phyloP scores from a whole-genome alignment of 2,329 filamentous ascomycete species.

The Xylariales sp. region DNA sequence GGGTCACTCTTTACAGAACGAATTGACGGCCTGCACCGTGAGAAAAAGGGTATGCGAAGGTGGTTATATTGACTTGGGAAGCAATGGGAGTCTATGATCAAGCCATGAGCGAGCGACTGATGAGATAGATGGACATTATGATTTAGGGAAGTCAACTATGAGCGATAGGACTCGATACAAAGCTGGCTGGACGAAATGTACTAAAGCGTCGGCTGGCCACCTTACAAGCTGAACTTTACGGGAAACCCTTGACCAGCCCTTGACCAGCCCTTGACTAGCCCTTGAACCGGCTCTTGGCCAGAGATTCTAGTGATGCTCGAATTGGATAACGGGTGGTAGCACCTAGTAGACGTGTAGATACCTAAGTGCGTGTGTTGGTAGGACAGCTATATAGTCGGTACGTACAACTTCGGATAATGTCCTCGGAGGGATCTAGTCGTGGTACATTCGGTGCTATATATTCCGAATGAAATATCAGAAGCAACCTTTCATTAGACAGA shows the following conservation, averaged over 20 bases:
- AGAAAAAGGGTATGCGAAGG: background rate
- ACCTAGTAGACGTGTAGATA: constrained; percentile 12
- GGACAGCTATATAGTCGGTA: constrained; percentile 17
- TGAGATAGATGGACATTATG: constrained; percentile 7
- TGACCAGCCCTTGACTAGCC: no score
- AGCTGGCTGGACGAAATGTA: constrained; percentile 12
- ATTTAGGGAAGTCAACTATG: constrained; percentile 1
- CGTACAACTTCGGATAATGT: constrained; percentile 12
- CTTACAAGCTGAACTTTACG: constrained; percentile 8
- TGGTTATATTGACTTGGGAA: background rate
- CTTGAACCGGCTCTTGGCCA: background rate
- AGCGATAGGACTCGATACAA: background rate
- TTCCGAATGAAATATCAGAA: constrained; percentile 6
- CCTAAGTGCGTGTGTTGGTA: constrained; percentile 5
- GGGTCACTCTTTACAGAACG: background rate
- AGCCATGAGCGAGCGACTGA: background rate
- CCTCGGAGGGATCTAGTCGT: background rate
- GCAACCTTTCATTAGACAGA: background rate
- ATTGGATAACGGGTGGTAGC: background rate
- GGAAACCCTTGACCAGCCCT: background rate
- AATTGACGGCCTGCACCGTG: background rate
- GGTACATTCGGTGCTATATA: constrained; percentile 2
- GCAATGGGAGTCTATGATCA: background rate
- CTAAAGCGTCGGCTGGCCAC: background rate
- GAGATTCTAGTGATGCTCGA: background rate